Base-by-base conservation (phyloP, 2,329 filamentous ascomycete species). In the Aspergillus neoniger region DNA sequence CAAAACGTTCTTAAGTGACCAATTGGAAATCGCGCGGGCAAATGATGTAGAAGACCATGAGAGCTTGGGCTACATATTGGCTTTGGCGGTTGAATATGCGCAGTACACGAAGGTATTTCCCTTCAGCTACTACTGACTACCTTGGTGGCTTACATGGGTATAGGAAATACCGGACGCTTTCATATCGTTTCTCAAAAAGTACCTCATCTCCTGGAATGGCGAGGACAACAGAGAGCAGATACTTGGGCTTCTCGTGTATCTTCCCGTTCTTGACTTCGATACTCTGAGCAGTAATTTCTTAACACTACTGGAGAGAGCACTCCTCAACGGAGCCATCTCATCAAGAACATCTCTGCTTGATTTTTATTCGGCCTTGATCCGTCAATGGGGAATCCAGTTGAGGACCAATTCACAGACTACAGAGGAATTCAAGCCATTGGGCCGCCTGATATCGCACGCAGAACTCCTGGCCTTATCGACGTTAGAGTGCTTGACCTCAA, bases 311-410 rank as follows among this genome's bases (percentile, higher is more conserved):
- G 82, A 85, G 65, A 69, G 64, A 23, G 75, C 76, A 3, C 55
- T 83, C 14, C 64, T 79, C 28, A 65, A 72, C 28, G 67, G 73
- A 14, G 72, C 69, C 19, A 50, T 80, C 0, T 69, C 79, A 5
- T 85, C 87, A 0, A 88, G 88, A 66, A 70, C 84, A 0, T 79
- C 79, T 2, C 77, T 96, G 2, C 81, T 95, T 2, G 74, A 74
- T 1, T 87, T 92, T 63, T 95, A 94, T 74, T 87, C 84, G 1
- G 75, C 76, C 10, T 78, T 96, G 5, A 81, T 94, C 49, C 83
- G 81, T 10, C 83, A 86, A 63, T 84, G 82, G 77, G 74, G 76
- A 7, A 65, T 75, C 14, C 69, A 69, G 32, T 69, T 79, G 44
- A 70, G 75, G 57, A 61, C 65, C 44, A 68, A 65, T 12, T 60